Evolutionary conservation across 345 rosid species (phyloP), one percentile per base, ranked within the genome.

Genomic region (Gossypium raimondii): DNA sequence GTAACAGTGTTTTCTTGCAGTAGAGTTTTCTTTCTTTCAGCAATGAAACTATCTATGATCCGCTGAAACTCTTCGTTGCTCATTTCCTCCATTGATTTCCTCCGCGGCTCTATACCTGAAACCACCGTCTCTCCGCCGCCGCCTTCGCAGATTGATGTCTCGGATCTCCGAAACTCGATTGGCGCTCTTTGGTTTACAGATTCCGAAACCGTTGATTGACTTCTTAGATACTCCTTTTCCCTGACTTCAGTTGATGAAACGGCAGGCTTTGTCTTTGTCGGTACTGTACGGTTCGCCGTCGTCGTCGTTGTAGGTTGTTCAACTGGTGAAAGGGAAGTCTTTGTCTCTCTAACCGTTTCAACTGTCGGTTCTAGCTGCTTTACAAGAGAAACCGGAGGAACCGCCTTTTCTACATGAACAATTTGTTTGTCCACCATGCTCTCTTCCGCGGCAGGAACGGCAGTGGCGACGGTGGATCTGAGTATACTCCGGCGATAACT

Each of bases 31-130:
- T 71, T 81, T 50, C 16, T 72, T 44, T 58, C 70, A 50, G 48
- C 61, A 41, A 81, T 81, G 71, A 81, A 84, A 50, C 74, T 77
- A 67, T 84, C 84, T 12, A 84, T 51, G 34, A 45, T 77, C 77
- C 2, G 20, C 50, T 72, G 78, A 68, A 84, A 72, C 75, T 84
- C 79, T 59, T 84, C 84, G 18, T 24, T 75, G 57, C 81, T 84
- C 70, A 81, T 43, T 18, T 63, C 79, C 24, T 78, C 79, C 61
- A 84, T 79, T 34, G 57, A 45, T 68, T 70, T 56, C 60, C 79
- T 52, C 29, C 47, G 72, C 43, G 25, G 18, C 44, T 52, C 62
- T 18, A 6, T 29, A 0, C 10, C 14, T 2, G 51, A 53, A 34
- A 29, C 16, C 74, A 29, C 59, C 78, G 64, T 3, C 44, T 74